Base-by-base conservation (phyloP, 139 green algal species). In the Auxenochlorella pyrenoidosa region DNA sequence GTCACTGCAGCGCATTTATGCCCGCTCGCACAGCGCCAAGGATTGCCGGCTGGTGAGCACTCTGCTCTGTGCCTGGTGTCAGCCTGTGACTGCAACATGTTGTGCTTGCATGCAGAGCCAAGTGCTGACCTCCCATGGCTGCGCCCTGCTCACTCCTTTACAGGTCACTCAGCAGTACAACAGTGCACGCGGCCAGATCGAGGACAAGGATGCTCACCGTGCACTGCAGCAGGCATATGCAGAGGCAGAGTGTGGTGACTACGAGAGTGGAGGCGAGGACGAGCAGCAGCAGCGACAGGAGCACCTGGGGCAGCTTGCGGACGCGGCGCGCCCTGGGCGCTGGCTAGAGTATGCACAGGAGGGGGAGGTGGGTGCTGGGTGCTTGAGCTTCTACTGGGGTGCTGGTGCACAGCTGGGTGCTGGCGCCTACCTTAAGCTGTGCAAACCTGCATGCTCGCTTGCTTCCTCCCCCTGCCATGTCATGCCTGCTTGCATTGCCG, bases 131-230 rank as follows among this genome's bases (percentile, higher is more conserved):
- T 73, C 16, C 66, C n/a, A 41, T 19, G 0, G 3, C 32, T 38
- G 32, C 34, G 16, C 4, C 66, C 70, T 32, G 34, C 34, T 30
- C 34, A 21, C 36, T 16, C 36, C 22, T 28, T 3, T 34, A 30
- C 75, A 81, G 75, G 63, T 88, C 18, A 71, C 78, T 36, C 60
- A 79, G 72, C 60, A 77, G 43, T 84, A 84, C 71, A 88, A 88
- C 47, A 58, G 16, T 3, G 84, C 71, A 0, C 84, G 84, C 0
- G 84, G 84, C 0, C 47, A 24, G 38, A 43, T 88, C 5, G 80
- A 83, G 41, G 76, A 59, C 16, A 38, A 86, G 58, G 86, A 86
- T 22, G 28, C 63, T 32, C 59, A 88, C 41, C 84, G 34, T 6
- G 84, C 65, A 21, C n/a, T 76, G 44, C 34, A 58, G 34, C 41